Percentiles rank a stretch among this genome's conserved stretches.
phyloP scores from a whole-genome alignment of 345 rosid genomes.

The Boechera stricta region DNA sequence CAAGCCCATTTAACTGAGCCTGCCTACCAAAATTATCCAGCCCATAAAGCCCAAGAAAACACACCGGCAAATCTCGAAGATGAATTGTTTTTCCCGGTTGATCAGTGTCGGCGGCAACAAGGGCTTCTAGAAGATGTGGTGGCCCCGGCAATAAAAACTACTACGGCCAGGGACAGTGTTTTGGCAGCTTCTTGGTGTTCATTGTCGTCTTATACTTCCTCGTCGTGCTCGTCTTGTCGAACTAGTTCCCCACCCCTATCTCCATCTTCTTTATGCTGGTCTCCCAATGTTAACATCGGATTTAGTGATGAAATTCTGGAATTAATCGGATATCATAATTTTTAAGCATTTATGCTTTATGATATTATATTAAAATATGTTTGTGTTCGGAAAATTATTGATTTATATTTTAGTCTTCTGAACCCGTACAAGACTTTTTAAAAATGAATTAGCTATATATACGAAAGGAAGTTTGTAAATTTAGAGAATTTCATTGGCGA shows the following conservation, averaged over 20 bases:
- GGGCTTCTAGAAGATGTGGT: conserved; percentile 84
- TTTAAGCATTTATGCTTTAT: not conserved
- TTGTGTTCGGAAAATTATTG: not conserved
- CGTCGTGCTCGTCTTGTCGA: conserved; percentile 50
- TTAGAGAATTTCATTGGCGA: no score
- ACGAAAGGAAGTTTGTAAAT: no score
- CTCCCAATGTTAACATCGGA: conserved; percentile 31
- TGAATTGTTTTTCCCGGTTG: conserved; percentile 22
- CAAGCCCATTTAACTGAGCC: not conserved
- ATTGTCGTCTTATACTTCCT: conserved; percentile 37
- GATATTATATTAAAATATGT: not conserved
- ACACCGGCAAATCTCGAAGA: conserved; percentile 10
- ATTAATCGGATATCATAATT: not conserved
- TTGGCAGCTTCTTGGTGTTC: conserved; percentile 34
- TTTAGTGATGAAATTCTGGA: conserved; percentile 18
- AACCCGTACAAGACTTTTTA: no score
- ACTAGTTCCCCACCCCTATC: conserved; percentile 55
- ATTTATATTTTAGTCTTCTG: not conserved
- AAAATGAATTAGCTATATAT: no score
- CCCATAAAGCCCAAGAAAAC: conserved; percentile 39
- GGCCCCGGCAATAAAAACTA: conserved; percentile 63
- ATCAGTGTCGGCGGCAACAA: conserved; percentile 35
- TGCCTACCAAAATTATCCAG: not conserved
- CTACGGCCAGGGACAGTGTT: conserved; percentile 28
- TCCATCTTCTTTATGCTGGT: conserved; percentile 57